These are phyloP conservation scores for Planoprotostelium fungivorum DNA, from an alignment of 78 protist species.

Conservation along the genomic window DNA sequence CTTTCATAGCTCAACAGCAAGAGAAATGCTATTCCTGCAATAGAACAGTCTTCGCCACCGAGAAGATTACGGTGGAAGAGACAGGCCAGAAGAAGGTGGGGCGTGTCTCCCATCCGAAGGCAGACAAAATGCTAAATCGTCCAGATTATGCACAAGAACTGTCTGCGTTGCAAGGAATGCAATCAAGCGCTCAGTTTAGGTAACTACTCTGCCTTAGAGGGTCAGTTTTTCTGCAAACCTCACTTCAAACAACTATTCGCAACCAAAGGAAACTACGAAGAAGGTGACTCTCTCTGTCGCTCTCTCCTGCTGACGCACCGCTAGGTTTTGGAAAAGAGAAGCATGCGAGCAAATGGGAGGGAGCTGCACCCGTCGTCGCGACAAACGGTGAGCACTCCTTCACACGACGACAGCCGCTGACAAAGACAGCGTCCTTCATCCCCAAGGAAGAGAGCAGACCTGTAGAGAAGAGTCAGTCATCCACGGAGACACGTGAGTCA, in stretches of 20 bases:
- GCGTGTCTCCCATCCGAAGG: background rate
- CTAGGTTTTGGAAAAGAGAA: constrained; percentile 44
- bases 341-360: constrained; percentile 3
- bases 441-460: background rate
- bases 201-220: background rate
- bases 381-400: background rate
- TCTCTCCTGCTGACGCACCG: too few relatives aligned
- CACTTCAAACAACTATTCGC: constrained; percentile 39
- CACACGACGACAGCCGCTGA: background rate
- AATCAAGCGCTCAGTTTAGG: constrained; percentile 16
- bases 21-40: constrained; percentile 1
- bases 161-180: constrained; percentile 17
- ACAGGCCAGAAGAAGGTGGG: constrained; percentile 35
- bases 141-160: constrained; percentile 1
- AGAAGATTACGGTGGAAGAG: constrained; percentile 6
- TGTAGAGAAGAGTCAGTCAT: background rate
- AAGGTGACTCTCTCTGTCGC: constrained; percentile 29
- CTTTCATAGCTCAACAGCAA: background rate
- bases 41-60: constrained; percentile 14
- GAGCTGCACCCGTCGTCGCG: background rate
- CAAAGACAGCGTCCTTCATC: background rate
- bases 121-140: background rate
- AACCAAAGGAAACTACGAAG: constrained; percentile 71
- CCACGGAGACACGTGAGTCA: background rate
- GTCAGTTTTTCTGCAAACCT: constrained; percentile 24